phyloP scores from a whole-genome alignment of 305 asterid genomes.

The Fraxinus dipetala region DNA sequence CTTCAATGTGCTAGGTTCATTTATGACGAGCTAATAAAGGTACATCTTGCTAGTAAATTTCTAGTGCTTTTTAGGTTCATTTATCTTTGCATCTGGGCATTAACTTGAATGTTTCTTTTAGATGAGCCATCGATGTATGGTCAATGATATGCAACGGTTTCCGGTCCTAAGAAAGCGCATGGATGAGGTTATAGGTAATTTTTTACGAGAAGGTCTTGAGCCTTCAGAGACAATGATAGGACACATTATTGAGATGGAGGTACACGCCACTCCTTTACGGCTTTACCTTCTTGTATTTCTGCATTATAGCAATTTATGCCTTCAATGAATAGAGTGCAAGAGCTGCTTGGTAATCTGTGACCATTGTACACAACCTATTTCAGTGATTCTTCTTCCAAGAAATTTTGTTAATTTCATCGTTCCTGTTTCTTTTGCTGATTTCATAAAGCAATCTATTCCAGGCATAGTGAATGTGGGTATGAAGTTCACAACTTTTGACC shows the following conservation, averaged over 20 bases:
- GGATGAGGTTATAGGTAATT: constrained; percentile 71
- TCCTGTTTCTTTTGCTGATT: not conserved
- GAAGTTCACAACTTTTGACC: not conserved
- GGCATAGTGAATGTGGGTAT: not conserved
- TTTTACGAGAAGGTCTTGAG: constrained; percentile 80
- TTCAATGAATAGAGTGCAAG: not conserved
- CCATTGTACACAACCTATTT: not conserved
- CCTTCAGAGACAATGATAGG: constrained; percentile 96
- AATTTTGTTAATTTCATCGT: not conserved
- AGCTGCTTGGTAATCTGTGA: not conserved
- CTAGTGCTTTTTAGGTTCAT: constrained; percentile 2
- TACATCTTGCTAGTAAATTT: constrained; percentile 23
- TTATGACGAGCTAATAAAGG: constrained; percentile 85
- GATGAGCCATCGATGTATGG: constrained; percentile 84
- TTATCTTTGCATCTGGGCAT: constrained; percentile 27
- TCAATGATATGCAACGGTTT: constrained; percentile 69
- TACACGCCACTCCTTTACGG: constrained; percentile 12
- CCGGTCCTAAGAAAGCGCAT: constrained; percentile 64
- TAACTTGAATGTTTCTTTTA: constrained; percentile 28
- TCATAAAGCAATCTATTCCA: not conserved
- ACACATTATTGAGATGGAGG: constrained; percentile 97
- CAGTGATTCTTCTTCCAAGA: not conserved
- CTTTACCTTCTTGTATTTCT: not conserved
- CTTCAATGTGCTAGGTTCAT: constrained; percentile 87
- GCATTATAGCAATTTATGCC: constrained; percentile 19